Base-by-base conservation (phyloP, 2,329 filamentous ascomycete genomes). In the Exophiala dermatitidis region DNA sequence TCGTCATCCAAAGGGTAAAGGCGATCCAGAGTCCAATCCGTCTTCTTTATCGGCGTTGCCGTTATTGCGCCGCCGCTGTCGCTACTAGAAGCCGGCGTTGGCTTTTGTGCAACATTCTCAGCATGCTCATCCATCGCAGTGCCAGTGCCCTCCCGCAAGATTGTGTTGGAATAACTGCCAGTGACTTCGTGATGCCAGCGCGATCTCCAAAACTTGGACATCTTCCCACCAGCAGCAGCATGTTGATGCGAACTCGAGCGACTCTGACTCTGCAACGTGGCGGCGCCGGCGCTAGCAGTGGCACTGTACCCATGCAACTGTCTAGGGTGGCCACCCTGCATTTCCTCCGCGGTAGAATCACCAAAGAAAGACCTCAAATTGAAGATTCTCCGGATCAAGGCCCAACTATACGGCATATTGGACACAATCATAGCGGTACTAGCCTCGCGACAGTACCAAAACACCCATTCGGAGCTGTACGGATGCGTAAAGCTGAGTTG, bases 321-420 rank as follows among this genome's bases (percentile, higher is more conserved):
- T 29, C 44, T 48, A 8, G 46, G 42, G 30, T 56, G 52, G 28
- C 59, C 56, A 19, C 41, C 48, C 37, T 61, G 56, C 34, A 56
- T 53, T 7, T 29, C 44, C 8, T 46, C 51, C 30, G 51, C 30
- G 8, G 57, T 60, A 8, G 61, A 60, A 31, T 62, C 56, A 28
- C 56, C 56, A 19, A 67, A 53, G 53, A 69, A 69, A 4, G 65
- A 61, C 36, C 62, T 60, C 28, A 66, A 60, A 28, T 66, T 66
- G 64, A 76, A 73, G 51, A 77, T 54, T 5, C 73, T 71, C 41
- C 78, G 74, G 31, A 81, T 70, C 19, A 83, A 69, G 0, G 77
- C 76, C 75, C 79, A 83, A 57, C 75, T 77, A 46, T 82, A 77
- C 0, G 81, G 80, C 4, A 84, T 70, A 55, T 84, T 84, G 30